These are phyloP conservation scores for Raffaelea albimanens DNA, from an alignment of 2,329 filamentous ascomycete species.

Conservation along the genomic window DNA sequence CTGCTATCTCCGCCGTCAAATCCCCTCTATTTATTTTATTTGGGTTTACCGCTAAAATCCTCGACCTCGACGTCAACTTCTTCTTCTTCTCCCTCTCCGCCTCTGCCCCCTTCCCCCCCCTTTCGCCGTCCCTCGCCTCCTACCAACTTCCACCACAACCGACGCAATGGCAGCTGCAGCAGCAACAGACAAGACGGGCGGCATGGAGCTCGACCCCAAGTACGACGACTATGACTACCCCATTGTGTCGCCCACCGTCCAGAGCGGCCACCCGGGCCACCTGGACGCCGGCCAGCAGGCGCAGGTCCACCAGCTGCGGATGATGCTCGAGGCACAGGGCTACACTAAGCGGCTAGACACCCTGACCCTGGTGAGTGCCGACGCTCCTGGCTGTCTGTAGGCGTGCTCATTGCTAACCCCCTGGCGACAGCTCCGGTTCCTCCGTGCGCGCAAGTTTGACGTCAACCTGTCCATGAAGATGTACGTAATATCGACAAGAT, in stretches of 20 bases:
- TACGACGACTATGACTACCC: conserved; percentile 97
- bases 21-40: too few species aligned
- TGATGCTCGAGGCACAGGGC: conserved; percentile 74
- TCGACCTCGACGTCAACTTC: too few species aligned
- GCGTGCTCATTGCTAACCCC: too few species aligned
- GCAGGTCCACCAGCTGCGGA: conserved; percentile 75
- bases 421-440: conserved; percentile 61
- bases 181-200: conserved; percentile 7
- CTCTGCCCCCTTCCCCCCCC: background rate
- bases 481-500: conserved; percentile 41
- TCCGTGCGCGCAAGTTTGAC: conserved; percentile 93
- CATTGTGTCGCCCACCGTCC: conserved; percentile 58
- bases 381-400: background rate
- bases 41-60: too few species aligned
- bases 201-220: conserved; percentile 65
- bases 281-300: conserved; percentile 82
- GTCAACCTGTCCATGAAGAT: conserved; percentile 76
- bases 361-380: conserved; percentile 64
- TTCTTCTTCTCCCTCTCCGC: too few species aligned
- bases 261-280: conserved; percentile 77
- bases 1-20: too few species aligned
- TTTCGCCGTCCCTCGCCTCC: background rate
- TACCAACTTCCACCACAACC: conserved; percentile 4
- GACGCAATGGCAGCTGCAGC: background rate
- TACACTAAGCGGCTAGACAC: conserved; percentile 83